Percentiles rank a stretch among this genome's conserved stretches.
phyloP scores from a whole-genome alignment of 352 stramenopile genomes.

The Phytopythium mirpurense region DNA sequence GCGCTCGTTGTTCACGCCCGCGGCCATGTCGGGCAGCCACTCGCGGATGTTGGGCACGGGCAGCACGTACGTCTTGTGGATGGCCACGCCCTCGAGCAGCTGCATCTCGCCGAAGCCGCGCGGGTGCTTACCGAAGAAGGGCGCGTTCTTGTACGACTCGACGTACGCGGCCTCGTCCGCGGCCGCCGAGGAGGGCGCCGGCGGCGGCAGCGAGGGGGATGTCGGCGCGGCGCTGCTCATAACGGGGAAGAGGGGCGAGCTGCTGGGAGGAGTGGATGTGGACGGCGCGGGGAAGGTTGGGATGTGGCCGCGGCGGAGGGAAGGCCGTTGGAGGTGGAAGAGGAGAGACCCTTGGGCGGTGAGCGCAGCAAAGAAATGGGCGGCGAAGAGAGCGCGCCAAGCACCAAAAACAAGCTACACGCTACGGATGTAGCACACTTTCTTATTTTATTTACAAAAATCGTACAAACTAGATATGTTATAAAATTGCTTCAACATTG shows the following conservation, averaged over 20 bases:
- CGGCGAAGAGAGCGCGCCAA: constrained; percentile 26
- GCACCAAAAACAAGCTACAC: constrained; percentile 17
- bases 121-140: constrained; percentile 75
- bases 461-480: background rate
- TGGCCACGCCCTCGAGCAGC: constrained; percentile 61
- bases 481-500: background rate
- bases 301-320: background rate
- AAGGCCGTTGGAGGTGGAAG: no score
- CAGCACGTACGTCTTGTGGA: constrained; percentile 63
- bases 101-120: constrained; percentile 79
- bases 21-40: constrained; percentile 54
- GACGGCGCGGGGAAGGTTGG: background rate
- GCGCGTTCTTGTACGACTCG: constrained; percentile 47
- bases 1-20: constrained; percentile 55
- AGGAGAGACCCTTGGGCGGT: background rate
- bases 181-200: constrained; percentile 5
- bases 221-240: constrained; percentile 36
- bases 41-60: constrained; percentile 68
- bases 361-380: constrained; percentile 13
- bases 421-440: background rate
- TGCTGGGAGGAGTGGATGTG: background rate
- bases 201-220: constrained; percentile 6
- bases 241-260: background rate
- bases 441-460: no score
- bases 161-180: constrained; percentile 26